phyloP scores from a whole-genome alignment of 2,329 filamentous ascomycete species.

The Pseudogymnoascus destructans region DNA sequence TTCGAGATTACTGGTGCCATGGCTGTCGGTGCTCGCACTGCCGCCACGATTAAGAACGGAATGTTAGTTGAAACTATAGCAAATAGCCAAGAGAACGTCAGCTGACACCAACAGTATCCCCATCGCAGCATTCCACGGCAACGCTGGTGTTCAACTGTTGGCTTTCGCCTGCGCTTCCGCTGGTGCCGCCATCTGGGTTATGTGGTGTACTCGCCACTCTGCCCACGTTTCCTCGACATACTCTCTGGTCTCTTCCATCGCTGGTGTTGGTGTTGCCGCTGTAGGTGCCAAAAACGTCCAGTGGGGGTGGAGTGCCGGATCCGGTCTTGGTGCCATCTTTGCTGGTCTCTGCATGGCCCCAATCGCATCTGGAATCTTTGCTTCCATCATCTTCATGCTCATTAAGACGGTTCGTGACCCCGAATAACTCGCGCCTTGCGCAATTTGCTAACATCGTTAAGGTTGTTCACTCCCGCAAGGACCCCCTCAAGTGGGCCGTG shows the following conservation, averaged over 20 bases:
- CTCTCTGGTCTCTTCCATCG: slow-evolving; percentile 55
- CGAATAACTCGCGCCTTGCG: neutral
- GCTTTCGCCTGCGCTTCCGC: slow-evolving; percentile 53
- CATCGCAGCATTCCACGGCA: slow-evolving; percentile 40
- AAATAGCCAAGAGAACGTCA: neutral
- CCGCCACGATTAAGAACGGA: slow-evolving; percentile 68
- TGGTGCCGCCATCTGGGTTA: slow-evolving; percentile 58
- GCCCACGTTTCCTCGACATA: slow-evolving; percentile 63
- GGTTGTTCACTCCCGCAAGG: slow-evolving; percentile 55
- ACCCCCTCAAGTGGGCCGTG: slow-evolving; percentile 60
- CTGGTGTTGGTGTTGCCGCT: slow-evolving; percentile 55
- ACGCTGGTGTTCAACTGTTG: slow-evolving; percentile 55
- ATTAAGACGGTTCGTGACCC: slow-evolving; percentile 40
- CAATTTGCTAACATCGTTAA: neutral
- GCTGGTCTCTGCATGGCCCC: slow-evolving; percentile 61
- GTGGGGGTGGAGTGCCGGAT: slow-evolving; percentile 57
- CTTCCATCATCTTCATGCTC: slow-evolving; percentile 55
- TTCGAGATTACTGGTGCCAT: slow-evolving; percentile 58
- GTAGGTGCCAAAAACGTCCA: slow-evolving; percentile 48
- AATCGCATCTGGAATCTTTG: slow-evolving; percentile 50
- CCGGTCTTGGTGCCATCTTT: slow-evolving; percentile 60
- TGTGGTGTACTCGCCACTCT: slow-evolving; percentile 65
- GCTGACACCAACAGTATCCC: slow-evolving; percentile 43
- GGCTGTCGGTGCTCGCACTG: slow-evolving; percentile 54
- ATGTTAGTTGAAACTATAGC: neutral